Percentiles rank a stretch among this genome's conserved stretches.
These are phyloP conservation scores for Dipodascus geniculatus DNA, from an alignment of 805 yeast species.

Conservation along the genomic window DNA sequence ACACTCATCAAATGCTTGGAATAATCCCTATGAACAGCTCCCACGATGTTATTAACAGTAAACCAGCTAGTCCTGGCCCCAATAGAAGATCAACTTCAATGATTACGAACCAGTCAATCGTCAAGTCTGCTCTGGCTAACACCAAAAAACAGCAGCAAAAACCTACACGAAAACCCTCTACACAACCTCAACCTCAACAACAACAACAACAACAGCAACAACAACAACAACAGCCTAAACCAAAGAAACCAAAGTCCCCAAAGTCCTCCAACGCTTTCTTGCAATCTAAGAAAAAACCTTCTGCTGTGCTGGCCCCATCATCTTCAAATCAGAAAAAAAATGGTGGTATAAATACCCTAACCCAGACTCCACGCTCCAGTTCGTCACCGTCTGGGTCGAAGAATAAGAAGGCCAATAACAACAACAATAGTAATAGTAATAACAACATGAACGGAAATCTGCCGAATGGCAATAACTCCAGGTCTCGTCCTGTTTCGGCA, in stretches of 20 bases:
- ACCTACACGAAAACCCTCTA: conserved; percentile 2
- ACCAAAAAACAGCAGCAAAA: conserved; percentile 5
- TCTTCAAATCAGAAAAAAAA: background rate
- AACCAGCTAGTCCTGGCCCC: background rate
- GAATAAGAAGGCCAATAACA: background rate
- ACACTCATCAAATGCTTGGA: background rate
- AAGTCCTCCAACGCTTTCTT: background rate
- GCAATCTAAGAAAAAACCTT: background rate
- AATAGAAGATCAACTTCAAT: conserved; percentile 4
- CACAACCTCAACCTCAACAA: conserved; percentile 2
- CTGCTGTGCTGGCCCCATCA: background rate
- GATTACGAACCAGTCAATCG: conserved; percentile 17
- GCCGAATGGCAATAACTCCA: background rate
- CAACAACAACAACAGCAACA: conserved; percentile 3
- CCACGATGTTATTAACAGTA: background rate
- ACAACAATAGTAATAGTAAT: background rate
- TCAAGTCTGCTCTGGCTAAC: conserved; percentile 14
- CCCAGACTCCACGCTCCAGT: background rate
- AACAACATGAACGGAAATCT: too few species aligned
- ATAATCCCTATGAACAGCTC: background rate
- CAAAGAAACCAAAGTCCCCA: background rate
- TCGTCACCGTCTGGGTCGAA: background rate
- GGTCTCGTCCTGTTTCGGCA: background rate
- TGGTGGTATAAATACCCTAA: background rate
- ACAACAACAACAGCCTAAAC: background rate